These are phyloP conservation scores for Termitomyces sp. DNA, from an alignment of 768 basidiomycete genomes.

Conservation along the genomic window DNA sequence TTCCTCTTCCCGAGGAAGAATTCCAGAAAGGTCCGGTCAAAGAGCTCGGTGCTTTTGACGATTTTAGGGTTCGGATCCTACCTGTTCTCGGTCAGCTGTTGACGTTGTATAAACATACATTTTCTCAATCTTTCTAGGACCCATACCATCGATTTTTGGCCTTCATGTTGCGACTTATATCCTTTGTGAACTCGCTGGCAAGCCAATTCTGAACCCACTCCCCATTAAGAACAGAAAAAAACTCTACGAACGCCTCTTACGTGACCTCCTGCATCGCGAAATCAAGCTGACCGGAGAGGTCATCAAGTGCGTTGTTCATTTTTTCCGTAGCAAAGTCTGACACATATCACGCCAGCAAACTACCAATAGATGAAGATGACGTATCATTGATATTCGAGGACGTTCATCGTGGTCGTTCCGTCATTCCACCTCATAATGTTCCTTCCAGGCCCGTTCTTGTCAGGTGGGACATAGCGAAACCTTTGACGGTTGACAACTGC, in stretches of 20 bases:
- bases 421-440: conserved; percentile 72
- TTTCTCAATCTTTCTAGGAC: conserved; percentile 35
- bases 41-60: conserved; percentile 85
- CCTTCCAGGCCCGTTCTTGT: conserved; percentile 69
- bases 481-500: conserved; percentile 72
- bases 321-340: neutral
- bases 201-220: conserved; percentile 77
- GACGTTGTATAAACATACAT: neutral
- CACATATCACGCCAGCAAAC: conserved; percentile 37
- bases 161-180: conserved; percentile 87
- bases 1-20: conserved; percentile 90
- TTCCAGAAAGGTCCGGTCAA: conserved; percentile 85
- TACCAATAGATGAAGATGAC: conserved; percentile 82
- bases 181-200: conserved; percentile 77
- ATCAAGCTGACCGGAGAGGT: conserved; percentile 53
- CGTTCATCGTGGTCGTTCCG: conserved; percentile 69
- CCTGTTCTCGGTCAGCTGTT: conserved; percentile 72
- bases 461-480: conserved; percentile 69
- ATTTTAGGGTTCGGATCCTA: conserved; percentile 89
- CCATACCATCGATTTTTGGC: conserved; percentile 87
- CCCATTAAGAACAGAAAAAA: conserved; percentile 84
- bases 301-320: conserved; percentile 43
- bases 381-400: conserved; percentile 85
- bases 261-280: conserved; percentile 74
- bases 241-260: conserved; percentile 73